A percentile compares a stretch with the other conserved stretches of the same genome.
These are phyloP conservation scores for Diddensiella transvaalensis DNA, from an alignment of 805 yeast genomes.

Conservation along the genomic window DNA sequence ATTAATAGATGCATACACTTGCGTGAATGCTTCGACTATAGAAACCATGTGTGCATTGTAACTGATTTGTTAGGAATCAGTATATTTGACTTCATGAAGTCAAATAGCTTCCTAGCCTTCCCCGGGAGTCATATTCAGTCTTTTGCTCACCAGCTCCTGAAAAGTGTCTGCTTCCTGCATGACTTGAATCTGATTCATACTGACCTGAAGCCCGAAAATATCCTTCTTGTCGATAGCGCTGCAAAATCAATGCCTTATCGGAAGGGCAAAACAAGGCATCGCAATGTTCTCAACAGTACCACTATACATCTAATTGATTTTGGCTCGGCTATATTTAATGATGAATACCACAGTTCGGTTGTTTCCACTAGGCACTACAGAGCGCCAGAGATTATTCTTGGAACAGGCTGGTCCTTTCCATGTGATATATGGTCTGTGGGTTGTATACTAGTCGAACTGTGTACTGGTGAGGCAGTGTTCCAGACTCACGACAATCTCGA, in stretches of 20 bases:
- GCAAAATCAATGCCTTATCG: slow-evolving; percentile 37
- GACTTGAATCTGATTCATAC: slow-evolving; percentile 90
- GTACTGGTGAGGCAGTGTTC: slow-evolving; percentile 91
- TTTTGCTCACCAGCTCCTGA: slow-evolving; percentile 76
- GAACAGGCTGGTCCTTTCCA: slow-evolving; percentile 95
- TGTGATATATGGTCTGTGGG: slow-evolving; percentile 98
- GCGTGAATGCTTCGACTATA: slow-evolving; percentile 84
- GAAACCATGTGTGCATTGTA: slow-evolving; percentile 91
- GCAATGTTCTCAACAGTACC: slow-evolving; percentile 62
- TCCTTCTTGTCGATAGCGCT: slow-evolving; percentile 59
- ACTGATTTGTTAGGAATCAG: slow-evolving; percentile 84
- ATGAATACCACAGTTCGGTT: slow-evolving; percentile 87
- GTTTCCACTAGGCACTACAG: slow-evolving; percentile 95
- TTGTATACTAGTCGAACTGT: slow-evolving; percentile 84
- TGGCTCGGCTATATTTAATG: slow-evolving; percentile 93
- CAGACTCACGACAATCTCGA: slow-evolving; percentile 93
- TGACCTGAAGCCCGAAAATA: slow-evolving; percentile 94
- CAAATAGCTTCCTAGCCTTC: slow-evolving; percentile 80
- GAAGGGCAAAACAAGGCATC: slow-evolving; percentile 26
- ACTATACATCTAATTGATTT: slow-evolving; percentile 88
- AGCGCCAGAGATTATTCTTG: slow-evolving; percentile 94
- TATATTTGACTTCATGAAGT: slow-evolving; percentile 83
- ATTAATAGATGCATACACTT: slow-evolving; percentile 77
- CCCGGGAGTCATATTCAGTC: slow-evolving; percentile 93
- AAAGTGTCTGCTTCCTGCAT: slow-evolving; percentile 85